A percentile compares a stretch with the other conserved stretches of the same genome.
phyloP scores from a whole-genome alignment of 768 basidiomycete species.

The Podaxis sp. region DNA sequence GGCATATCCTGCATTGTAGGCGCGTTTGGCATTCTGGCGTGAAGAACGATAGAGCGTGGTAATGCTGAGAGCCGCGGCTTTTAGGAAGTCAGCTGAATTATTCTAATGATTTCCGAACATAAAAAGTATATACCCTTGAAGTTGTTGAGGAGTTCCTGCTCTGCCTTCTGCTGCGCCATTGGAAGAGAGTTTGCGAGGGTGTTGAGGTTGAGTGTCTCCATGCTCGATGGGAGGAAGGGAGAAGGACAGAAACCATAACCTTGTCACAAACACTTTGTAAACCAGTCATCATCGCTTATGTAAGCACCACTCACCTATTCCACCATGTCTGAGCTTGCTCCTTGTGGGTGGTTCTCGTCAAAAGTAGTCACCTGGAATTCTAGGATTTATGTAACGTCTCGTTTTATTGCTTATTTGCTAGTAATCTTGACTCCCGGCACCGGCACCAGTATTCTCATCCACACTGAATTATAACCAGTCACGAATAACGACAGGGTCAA shows the following conservation, averaged over 20 bases:
- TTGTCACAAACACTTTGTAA: not conserved
- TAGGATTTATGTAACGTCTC: not conserved
- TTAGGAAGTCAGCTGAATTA: constrained; percentile 6
- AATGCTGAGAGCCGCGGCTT: constrained; percentile 80
- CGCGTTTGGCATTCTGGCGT: constrained; percentile 68
- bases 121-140: constrained; percentile 60
- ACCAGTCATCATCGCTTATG: not conserved
- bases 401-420: not conserved
- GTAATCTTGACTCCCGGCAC: not conserved
- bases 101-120: constrained; percentile 4
- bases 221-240: constrained; percentile 20
- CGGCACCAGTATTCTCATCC: not conserved
- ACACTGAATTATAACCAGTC: not conserved
- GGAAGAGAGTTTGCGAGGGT: constrained; percentile 76
- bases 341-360: not conserved
- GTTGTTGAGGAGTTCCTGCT: constrained; percentile 76
- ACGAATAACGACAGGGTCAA: not conserved
- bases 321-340: not conserved
- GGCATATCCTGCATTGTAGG: constrained; percentile 78
- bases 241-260: constrained; percentile 1
- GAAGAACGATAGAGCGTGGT: constrained; percentile 84
- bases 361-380: not conserved
- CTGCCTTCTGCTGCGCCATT: constrained; percentile 67
- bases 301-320: not conserved
- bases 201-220: constrained; percentile 79